phyloP scores from a whole-genome alignment of 2,329 filamentous ascomycete genomes.

The Alternaria ethzedia region DNA sequence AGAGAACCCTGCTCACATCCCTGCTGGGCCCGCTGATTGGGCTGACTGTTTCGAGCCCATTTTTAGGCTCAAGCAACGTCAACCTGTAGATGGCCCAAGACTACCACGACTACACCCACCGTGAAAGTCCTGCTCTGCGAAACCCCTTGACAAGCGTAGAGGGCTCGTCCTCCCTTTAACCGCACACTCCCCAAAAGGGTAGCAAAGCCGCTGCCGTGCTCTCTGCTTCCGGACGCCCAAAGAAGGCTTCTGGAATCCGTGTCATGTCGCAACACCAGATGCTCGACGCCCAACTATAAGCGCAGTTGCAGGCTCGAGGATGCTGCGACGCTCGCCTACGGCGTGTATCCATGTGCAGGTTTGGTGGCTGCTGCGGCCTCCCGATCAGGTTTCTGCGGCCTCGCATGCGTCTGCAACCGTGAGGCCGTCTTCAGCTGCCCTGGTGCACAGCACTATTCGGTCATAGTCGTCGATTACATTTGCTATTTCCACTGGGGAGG shows the following conservation, averaged over 20 bases:
- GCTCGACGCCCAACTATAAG: slow-evolving; percentile 34
- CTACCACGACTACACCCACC: slow-evolving; percentile 41
- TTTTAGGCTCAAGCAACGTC: slow-evolving; percentile 48
- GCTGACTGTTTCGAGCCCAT: slow-evolving; percentile 38
- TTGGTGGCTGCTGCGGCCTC: slow-evolving; percentile 23
- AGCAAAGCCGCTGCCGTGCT: slow-evolving; percentile 42
- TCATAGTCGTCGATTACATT: slow-evolving; percentile 26
- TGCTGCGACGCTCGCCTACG: slow-evolving; percentile 20
- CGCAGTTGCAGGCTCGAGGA: slow-evolving; percentile 20
- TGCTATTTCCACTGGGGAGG: slow-evolving; percentile 36
- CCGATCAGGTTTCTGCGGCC: slow-evolving; percentile 23
- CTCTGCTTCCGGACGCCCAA: slow-evolving; percentile 34
- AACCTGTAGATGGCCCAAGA: slow-evolving; percentile 48
- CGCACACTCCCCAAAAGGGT: slow-evolving; percentile 36
- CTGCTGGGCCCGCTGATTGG: slow-evolving; percentile 45
- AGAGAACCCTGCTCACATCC: slow-evolving; percentile 38
- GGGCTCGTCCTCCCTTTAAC: slow-evolving; percentile 26
- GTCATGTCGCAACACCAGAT: slow-evolving; percentile 33
- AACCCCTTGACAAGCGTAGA: slow-evolving; percentile 30
- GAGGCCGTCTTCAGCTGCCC: slow-evolving; percentile 40
- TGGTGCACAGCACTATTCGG: slow-evolving; percentile 19
- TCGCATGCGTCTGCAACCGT: slow-evolving; percentile 32
- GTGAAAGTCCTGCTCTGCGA: slow-evolving; percentile 30
- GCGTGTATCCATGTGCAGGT: slow-evolving; percentile 19
- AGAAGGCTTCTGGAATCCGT: slow-evolving; percentile 46